phyloP scores from a whole-genome alignment of 202 grass and related monocot genomes.

The Cymbopogon flexuosus region DNA sequence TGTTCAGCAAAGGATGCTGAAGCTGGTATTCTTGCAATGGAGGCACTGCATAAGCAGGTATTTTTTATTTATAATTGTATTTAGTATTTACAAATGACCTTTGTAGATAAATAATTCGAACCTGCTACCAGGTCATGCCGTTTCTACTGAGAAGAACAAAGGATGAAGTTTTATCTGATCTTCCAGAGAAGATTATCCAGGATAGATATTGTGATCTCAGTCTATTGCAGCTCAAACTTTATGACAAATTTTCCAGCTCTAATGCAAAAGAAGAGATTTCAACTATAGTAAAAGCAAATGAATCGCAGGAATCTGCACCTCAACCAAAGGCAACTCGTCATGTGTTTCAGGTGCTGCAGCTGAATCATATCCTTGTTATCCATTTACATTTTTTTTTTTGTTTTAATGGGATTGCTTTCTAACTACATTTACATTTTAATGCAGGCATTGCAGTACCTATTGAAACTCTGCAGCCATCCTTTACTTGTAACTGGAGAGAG shows the following conservation, averaged over 20 bases:
- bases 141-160: slow-evolving; percentile 98
- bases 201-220: slow-evolving; percentile 94
- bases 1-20: slow-evolving; percentile 98
- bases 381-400: not conserved
- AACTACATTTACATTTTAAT: slow-evolving; percentile 37
- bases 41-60: slow-evolving; percentile 98
- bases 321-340: slow-evolving; percentile 81
- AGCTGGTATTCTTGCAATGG: slow-evolving; percentile 98
- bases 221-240: slow-evolving; percentile 82
- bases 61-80: slow-evolving; percentile 25
- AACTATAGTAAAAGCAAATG: slow-evolving; percentile 65
- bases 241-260: slow-evolving; percentile 90
- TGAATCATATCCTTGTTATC: slow-evolving; percentile 17
- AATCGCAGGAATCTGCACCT: slow-evolving; percentile 47
- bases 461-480: slow-evolving; percentile 96
- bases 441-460: slow-evolving; percentile 81
- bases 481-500: slow-evolving; percentile 74
- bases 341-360: slow-evolving; percentile 75
- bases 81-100: slow-evolving; percentile 7
- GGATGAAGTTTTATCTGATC: slow-evolving; percentile 95
- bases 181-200: slow-evolving; percentile 99
- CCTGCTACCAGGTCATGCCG: slow-evolving; percentile 77
- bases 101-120: slow-evolving; percentile 19
- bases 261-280: slow-evolving; percentile 82
- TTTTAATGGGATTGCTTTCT: not conserved